Evolutionary conservation across 768 basidiomycete genomes (phyloP).

Genomic region (Pleurotus tuoliensis): DNA sequence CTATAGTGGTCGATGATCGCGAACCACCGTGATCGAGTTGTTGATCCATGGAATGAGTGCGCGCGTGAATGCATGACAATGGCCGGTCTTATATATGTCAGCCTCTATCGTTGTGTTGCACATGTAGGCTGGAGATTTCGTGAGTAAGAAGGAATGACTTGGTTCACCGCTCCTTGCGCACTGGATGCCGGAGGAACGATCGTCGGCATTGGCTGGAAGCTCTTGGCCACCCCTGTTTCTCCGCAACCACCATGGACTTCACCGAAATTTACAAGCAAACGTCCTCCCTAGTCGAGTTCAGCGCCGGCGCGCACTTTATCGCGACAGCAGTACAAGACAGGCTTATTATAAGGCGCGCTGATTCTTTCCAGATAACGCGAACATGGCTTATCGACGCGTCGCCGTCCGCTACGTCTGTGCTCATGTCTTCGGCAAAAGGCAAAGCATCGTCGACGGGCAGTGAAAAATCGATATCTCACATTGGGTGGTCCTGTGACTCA

Average conservation of each 20-base stretch:
- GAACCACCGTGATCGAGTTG: neutral
- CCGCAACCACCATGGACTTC: constrained; percentile 61
- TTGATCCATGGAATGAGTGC: neutral
- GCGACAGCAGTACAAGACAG: constrained; percentile 76
- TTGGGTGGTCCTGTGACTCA: constrained; percentile 86
- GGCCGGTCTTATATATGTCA: neutral
- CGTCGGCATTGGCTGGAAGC: no score
- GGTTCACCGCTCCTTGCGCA: neutral
- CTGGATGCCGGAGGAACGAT: no score
- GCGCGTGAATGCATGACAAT: neutral
- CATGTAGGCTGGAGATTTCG: neutral
- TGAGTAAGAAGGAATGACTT: constrained; percentile 4
- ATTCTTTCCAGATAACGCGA: constrained; percentile 78
- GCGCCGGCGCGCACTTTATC: constrained; percentile 84
- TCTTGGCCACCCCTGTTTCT: neutral
- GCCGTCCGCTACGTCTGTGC: constrained; percentile 45
- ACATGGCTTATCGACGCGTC: constrained; percentile 69
- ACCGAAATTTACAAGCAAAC: constrained; percentile 83
- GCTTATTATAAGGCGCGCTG: constrained; percentile 78
- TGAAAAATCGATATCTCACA: constrained; percentile 59
- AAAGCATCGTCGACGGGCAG: constrained; percentile 16
- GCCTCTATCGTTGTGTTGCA: neutral
- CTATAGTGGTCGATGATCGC: constrained; percentile 12
- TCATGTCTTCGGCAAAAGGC: constrained; percentile 34
- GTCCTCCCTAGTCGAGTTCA: constrained; percentile 68